Conservation (phyloP, 768 basidiomycete species). For the Boletus sensibilis region DNA sequence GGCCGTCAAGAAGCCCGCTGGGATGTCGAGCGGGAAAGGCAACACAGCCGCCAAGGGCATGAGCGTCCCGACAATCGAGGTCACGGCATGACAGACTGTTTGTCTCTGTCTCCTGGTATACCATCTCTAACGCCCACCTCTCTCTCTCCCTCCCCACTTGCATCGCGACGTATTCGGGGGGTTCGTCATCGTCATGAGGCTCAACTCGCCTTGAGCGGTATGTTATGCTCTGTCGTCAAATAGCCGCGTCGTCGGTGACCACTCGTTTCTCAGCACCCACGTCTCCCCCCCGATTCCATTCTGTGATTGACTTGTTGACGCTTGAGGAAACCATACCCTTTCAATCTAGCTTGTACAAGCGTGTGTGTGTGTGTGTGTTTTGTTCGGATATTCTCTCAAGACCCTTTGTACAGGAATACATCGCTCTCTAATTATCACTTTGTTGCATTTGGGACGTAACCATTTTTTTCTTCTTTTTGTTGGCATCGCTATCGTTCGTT, state of each 20-base stretch:
- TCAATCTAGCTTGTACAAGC: background rate
- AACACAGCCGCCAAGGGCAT: slow-evolving; percentile 3
- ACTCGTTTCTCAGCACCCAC: too few species aligned
- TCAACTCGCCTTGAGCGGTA: too few species aligned
- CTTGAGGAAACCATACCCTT: too few species aligned
- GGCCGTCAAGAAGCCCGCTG: slow-evolving; percentile 34
- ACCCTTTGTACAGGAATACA: background rate
- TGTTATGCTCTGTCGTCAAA: too few species aligned
- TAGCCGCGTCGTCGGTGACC: too few species aligned
- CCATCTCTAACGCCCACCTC: background rate
- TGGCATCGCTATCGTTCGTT: background rate
- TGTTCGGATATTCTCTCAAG: background rate
- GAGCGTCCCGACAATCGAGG: slow-evolving; percentile 29
- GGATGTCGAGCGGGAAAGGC: slow-evolving; percentile 24
- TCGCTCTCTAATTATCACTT: background rate
- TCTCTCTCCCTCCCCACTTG: too few species aligned
- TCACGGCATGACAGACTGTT: slow-evolving; percentile 20
- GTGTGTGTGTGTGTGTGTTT: background rate
- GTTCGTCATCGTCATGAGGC: too few species aligned
- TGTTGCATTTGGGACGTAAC: background rate
- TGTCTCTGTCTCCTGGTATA: background rate
- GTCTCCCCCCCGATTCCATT: background rate
- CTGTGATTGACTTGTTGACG: too few species aligned
- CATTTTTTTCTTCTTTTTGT: background rate
- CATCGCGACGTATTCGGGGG: background rate